These are phyloP conservation scores for Fusarium aywerte DNA, from an alignment of 2,329 filamentous ascomycete genomes.

Conservation along the genomic window DNA sequence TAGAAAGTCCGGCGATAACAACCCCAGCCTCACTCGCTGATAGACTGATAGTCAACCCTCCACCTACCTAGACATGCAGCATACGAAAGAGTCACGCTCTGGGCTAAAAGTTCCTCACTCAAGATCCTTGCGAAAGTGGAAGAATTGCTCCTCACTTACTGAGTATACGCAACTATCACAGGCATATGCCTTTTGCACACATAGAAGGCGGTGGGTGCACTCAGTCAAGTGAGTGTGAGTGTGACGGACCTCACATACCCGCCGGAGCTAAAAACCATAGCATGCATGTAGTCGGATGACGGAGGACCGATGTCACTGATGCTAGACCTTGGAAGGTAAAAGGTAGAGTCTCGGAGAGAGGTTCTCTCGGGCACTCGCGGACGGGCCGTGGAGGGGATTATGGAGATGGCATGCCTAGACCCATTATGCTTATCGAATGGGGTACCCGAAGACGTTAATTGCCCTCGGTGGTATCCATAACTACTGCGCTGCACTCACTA, in stretches of 20 bases:
- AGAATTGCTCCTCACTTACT: slow-evolving; percentile 3
- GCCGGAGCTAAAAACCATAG: slow-evolving; percentile 45
- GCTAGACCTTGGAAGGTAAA: slow-evolving; percentile 37
- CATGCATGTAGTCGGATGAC: slow-evolving; percentile 43
- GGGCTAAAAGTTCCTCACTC: slow-evolving; percentile 1
- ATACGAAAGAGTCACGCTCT: slow-evolving; percentile 13
- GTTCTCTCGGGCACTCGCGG: slow-evolving; percentile 38
- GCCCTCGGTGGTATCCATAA: slow-evolving; percentile 1
- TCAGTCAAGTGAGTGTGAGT: slow-evolving; percentile 15
- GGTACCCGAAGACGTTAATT: neutral
- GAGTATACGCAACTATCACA: slow-evolving; percentile 4
- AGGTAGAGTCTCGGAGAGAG: neutral
- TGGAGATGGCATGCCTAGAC: slow-evolving; percentile 26
- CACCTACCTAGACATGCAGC: slow-evolving; percentile 9
- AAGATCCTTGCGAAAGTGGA: slow-evolving; percentile 7
- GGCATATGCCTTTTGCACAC: slow-evolving; percentile 13
- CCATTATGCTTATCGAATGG: slow-evolving; percentile 29
- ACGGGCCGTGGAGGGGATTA: slow-evolving; percentile 45
- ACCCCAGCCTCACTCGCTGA: slow-evolving; percentile 1
- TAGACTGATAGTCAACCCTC: slow-evolving; percentile 6
- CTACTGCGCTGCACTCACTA: neutral
- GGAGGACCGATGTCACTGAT: slow-evolving; percentile 35
- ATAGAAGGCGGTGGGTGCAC: slow-evolving; percentile 12
- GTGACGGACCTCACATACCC: slow-evolving; percentile 47
- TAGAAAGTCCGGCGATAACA: slow-evolving; percentile 4